These are phyloP conservation scores for Choanephora cucurbitarum DNA, from an alignment of 371 early-diverging fungal genomes.

Conservation along the genomic window DNA sequence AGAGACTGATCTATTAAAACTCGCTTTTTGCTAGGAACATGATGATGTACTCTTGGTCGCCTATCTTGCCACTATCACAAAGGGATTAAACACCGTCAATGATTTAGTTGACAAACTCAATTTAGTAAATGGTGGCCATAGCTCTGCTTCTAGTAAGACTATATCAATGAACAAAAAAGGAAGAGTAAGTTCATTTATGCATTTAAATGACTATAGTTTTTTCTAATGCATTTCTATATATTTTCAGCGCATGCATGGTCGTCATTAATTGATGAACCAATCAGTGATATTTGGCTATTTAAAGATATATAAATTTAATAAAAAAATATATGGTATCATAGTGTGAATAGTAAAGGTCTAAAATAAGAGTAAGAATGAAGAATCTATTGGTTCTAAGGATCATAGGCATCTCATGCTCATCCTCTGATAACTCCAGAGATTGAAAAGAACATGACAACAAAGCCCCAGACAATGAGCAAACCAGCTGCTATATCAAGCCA, in stretches of 20 bases:
- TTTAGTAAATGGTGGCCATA: conserved; percentile 34
- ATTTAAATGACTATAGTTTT: too few relatives aligned
- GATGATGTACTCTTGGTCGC: conserved; percentile 79
- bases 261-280: background rate
- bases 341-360: conserved; percentile 2
- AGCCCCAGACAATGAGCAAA: conserved; percentile 38
- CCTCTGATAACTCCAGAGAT: conserved; percentile 20
- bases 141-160: conserved; percentile 14
- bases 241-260: conserved; percentile 13
- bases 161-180: conserved; percentile 22
- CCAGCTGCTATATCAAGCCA: conserved; percentile 32
- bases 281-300: too few relatives aligned
- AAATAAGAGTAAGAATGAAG: conserved; percentile 4
- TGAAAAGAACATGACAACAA: conserved; percentile 41
- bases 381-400: too few relatives aligned
- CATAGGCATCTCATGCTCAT: background rate
- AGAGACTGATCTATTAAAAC: too few relatives aligned
- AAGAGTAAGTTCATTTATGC: conserved; percentile 33
- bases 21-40: too few relatives aligned
- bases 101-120: conserved; percentile 61
- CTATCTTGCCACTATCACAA: conserved; percentile 79
- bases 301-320: too few relatives aligned
- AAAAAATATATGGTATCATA: too few relatives aligned
- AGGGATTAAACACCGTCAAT: conserved; percentile 71
- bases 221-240: too few relatives aligned